Percentiles rank a stretch among this genome's conserved stretches.
Conservation (phyloP, 495 filamentous ascomycete genomes). For the Parachaetomium inaequale region DNA sequence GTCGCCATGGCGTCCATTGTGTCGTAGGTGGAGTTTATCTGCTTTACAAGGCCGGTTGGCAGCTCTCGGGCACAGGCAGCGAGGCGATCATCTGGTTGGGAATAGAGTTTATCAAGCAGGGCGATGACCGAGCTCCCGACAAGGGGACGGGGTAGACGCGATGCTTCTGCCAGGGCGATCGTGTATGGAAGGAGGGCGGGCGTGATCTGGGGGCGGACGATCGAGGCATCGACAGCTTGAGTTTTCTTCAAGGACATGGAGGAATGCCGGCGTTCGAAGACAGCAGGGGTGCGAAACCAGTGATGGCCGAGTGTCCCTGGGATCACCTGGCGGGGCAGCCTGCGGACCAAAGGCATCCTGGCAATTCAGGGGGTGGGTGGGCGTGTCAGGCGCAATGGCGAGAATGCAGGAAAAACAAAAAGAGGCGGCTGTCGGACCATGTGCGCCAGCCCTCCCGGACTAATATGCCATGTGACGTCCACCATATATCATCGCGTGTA, state of each 20-base stretch:
- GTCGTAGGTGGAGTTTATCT: background rate
- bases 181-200: constrained; percentile 2
- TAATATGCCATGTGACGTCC: no score
- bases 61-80: background rate
- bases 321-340: background rate
- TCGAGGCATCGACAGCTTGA: background rate
- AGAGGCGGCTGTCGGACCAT: no score
- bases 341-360: background rate
- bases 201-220: background rate
- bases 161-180: background rate
- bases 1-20: background rate
- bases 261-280: background rate
- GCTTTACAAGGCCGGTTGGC: background rate
- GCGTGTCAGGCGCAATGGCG: background rate
- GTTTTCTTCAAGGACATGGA: background rate
- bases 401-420: background rate
- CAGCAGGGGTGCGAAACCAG: background rate
- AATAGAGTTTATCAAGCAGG: constrained; percentile 1
- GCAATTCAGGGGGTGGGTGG: background rate
- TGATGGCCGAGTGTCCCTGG: background rate
- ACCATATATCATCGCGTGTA: no score
- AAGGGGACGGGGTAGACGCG: constrained; percentile 2
- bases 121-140: background rate
- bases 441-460: no score
- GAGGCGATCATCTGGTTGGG: background rate